Conservation (phyloP, 1,284 basidiomycete genomes). For the Phellopilus nigrolimitatus region DNA sequence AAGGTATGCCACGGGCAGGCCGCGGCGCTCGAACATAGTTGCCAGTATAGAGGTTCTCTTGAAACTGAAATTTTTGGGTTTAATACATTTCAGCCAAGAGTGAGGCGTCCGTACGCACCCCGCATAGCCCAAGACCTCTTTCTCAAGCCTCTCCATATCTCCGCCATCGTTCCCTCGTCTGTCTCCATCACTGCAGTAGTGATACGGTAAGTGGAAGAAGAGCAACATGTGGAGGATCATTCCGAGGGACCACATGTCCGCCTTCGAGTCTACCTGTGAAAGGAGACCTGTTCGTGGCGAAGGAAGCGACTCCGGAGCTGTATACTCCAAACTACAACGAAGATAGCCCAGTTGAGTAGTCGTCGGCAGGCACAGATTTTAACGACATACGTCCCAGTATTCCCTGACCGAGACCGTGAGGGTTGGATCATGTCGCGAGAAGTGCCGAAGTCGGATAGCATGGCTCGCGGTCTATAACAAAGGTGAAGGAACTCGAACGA, state of each 20-base stretch:
- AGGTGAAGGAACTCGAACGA: neutral
- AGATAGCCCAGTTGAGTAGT: constrained; percentile 15
- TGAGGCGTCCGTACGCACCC: constrained; percentile 45
- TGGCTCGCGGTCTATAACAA: constrained; percentile 62
- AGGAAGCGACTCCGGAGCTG: constrained; percentile 82
- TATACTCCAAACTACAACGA: constrained; percentile 63
- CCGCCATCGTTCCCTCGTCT: constrained; percentile 48
- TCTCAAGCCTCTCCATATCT: constrained; percentile 62
- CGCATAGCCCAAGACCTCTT: constrained; percentile 69
- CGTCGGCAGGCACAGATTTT: constrained; percentile 14
- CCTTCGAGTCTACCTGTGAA: constrained; percentile 76
- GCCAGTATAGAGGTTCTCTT: constrained; percentile 47
- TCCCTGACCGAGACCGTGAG: constrained; percentile 69
- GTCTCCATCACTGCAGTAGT: constrained; percentile 53
- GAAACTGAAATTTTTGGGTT: constrained; percentile 45
- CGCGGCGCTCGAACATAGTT: constrained; percentile 57
- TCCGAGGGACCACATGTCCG: constrained; percentile 86
- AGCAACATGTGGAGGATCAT: constrained; percentile 91
- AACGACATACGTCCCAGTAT: constrained; percentile 84
- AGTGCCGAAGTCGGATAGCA: constrained; percentile 94
- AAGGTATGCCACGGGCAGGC: constrained; percentile 64
- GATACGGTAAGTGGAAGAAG: constrained; percentile 83
- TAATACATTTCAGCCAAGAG: constrained; percentile 4
- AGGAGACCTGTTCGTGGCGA: constrained; percentile 62
- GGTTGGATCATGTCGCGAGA: constrained; percentile 82